A percentile compares a stretch with the other conserved stretches of the same genome.
phyloP scores from a whole-genome alignment of 225 moss, liverwort and hornwort species.

The Anthoceros angustus region DNA sequence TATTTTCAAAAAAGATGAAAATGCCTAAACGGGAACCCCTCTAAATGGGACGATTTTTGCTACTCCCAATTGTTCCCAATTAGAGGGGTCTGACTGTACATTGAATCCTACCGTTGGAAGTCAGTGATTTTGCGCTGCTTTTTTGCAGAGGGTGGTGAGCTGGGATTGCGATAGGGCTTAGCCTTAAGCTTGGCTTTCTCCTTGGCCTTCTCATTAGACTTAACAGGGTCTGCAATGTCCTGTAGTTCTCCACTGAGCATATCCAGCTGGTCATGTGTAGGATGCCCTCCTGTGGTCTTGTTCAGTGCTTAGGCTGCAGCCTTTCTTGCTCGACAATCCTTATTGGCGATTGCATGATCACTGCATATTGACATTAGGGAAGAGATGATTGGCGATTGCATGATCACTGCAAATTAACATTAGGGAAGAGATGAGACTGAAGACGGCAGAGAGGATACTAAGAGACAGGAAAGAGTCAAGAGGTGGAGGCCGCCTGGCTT shows the following conservation, averaged over 20 bases:
- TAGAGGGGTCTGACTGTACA: no score
- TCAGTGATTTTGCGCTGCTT: constrained; percentile 56
- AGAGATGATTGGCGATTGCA: constrained; percentile 41
- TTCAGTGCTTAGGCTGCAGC: constrained; percentile 59
- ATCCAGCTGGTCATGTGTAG: constrained; percentile 45
- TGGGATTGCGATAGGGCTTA: constrained; percentile 10
- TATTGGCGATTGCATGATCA: constrained; percentile 82
- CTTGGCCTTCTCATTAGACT: constrained; percentile 5
- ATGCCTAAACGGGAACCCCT: no score
- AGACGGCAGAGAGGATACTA: background rate
- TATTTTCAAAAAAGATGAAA: no score
- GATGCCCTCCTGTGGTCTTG: constrained; percentile 40
- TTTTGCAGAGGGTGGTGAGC: constrained; percentile 23
- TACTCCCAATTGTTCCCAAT: no score
- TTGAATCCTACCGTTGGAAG: constrained; percentile 11
- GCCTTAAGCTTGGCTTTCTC: constrained; percentile 13
- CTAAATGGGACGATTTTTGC: no score
- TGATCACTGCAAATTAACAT: no score
- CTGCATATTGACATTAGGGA: constrained; percentile 20
- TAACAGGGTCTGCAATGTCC: background rate
- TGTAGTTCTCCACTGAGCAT: constrained; percentile 32
- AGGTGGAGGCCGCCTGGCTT: constrained; percentile 34
- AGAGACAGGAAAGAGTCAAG: background rate
- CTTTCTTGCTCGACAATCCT: constrained; percentile 84
- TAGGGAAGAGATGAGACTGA: background rate